A percentile compares a stretch with the other conserved stretches of the same genome.
These are phyloP conservation scores for Saccharomycopsis malanga DNA, from an alignment of 805 yeast species.

Conservation along the genomic window DNA sequence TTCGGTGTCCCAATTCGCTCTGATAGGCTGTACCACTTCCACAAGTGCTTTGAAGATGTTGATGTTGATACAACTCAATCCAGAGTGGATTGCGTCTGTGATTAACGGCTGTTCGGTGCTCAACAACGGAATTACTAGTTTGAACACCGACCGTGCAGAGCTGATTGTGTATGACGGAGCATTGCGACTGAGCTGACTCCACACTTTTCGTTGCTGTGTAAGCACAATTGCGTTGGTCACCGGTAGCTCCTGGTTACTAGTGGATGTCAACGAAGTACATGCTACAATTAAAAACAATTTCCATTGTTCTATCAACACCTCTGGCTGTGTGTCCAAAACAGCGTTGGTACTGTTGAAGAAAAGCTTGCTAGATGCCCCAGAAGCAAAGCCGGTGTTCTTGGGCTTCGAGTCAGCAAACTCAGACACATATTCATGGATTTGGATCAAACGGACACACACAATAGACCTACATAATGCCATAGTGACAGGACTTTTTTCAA, in stretches of 20 bases:
- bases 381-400: not conserved
- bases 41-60: conserved; percentile 79
- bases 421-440: conserved; percentile 64
- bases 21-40: conserved; percentile 60
- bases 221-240: conserved; percentile 36
- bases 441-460: conserved; percentile 83
- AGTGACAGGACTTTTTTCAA: conserved; percentile 81
- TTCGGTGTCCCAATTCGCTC: conserved; percentile 44
- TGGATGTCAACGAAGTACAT: conserved; percentile 83
- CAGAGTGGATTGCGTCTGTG: conserved; percentile 82
- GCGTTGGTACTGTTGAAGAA: conserved; percentile 11
- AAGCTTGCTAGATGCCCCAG: conserved; percentile 12
- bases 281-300: conserved; percentile 83
- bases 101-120: conserved; percentile 62
- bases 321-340: conserved; percentile 44
- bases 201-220: conserved; percentile 1
- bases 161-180: conserved; percentile 74
- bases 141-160: conserved; percentile 83
- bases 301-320: conserved; percentile 77
- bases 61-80: conserved; percentile 82
- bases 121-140: conserved; percentile 77
- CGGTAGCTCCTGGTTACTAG: conserved; percentile 75
- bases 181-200: not conserved
- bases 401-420: conserved; percentile 43
- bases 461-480: conserved; percentile 89